Evolutionary conservation across 106 monocot species (phyloP).

Genomic region (Allium fistulosum): DNA sequence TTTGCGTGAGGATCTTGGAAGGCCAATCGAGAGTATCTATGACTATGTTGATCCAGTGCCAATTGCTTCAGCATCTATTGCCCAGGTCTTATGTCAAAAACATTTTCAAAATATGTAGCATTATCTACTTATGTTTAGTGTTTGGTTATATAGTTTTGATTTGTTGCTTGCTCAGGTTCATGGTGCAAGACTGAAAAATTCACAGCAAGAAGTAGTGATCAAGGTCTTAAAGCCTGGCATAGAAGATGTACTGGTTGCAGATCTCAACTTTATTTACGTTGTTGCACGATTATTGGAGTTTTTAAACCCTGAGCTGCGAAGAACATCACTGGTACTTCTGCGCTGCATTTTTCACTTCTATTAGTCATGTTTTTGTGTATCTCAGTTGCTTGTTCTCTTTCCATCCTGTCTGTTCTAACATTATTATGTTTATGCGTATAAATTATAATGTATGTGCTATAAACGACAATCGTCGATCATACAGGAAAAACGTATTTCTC

Average conservation of each 20-base stretch:
- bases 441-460: too few relatives aligned
- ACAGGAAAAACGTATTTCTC: not conserved
- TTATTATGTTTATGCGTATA: too few relatives aligned
- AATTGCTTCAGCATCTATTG: slow-evolving; percentile 91
- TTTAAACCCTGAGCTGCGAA: slow-evolving; percentile 75
- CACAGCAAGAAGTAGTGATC: slow-evolving; percentile 85
- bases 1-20: slow-evolving; percentile 63
- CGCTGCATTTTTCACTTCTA: too few relatives aligned
- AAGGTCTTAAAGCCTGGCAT: slow-evolving; percentile 94
- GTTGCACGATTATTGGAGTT: slow-evolving; percentile 85
- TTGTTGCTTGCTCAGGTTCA: slow-evolving; percentile 52
- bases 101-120: too few relatives aligned
- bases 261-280: slow-evolving; percentile 90
- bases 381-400: not conserved
- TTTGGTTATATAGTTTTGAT: not conserved
- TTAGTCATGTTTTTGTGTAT: too few relatives aligned
- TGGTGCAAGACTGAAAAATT: slow-evolving; percentile 77
- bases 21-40: slow-evolving; percentile 77
- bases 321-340: slow-evolving; percentile 63
- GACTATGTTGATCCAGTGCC: slow-evolving; percentile 91
- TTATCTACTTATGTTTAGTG: not conserved
- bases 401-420: not conserved
- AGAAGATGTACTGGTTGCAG: slow-evolving; percentile 87
- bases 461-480: too few relatives aligned
- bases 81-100: slow-evolving; percentile 50